These are phyloP conservation scores for Trypanosoma vivax DNA, from an alignment of 208 protist species.

Conservation along the genomic window DNA sequence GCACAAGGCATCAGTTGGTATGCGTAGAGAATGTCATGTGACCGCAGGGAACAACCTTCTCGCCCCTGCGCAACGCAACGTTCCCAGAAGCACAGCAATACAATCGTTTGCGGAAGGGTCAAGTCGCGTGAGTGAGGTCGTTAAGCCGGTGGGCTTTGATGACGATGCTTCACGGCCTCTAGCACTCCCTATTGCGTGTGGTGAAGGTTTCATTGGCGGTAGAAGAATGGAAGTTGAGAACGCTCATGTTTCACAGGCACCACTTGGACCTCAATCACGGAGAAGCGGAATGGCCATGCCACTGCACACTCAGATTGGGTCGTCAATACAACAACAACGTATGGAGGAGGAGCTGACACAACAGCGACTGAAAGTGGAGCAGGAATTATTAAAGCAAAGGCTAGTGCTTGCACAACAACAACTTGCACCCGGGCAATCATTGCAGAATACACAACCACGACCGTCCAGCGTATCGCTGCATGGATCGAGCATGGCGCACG, in stretches of 20 bases:
- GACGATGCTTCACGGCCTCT: too few species aligned
- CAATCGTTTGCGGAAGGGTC: too few species aligned
- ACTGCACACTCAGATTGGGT: neutral
- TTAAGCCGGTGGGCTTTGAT: too few species aligned
- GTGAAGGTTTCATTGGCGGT: too few species aligned
- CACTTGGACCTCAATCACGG: too few species aligned
- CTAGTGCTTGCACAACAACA: conserved; percentile 16
- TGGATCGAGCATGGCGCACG: too few species aligned
- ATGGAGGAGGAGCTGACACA: neutral
- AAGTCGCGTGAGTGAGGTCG: too few species aligned
- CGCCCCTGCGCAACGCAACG: neutral
- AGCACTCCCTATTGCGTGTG: too few species aligned
- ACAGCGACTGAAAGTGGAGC: conserved; percentile 20
- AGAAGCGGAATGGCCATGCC: neutral
- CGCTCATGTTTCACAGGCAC: too few species aligned
- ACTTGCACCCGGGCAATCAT: conserved; percentile 6
- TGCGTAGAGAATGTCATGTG: neutral
- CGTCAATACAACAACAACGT: neutral
- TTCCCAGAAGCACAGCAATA: too few species aligned
- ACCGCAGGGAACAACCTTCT: neutral
- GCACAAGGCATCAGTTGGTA: neutral
- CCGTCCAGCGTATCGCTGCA: conserved; percentile 9
- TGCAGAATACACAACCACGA: conserved; percentile 14
- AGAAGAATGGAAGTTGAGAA: too few species aligned
- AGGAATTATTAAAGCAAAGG: conserved; percentile 16